phyloP scores from a whole-genome alignment of 768 basidiomycete genomes.

The Symmetrospora coprosmae region DNA sequence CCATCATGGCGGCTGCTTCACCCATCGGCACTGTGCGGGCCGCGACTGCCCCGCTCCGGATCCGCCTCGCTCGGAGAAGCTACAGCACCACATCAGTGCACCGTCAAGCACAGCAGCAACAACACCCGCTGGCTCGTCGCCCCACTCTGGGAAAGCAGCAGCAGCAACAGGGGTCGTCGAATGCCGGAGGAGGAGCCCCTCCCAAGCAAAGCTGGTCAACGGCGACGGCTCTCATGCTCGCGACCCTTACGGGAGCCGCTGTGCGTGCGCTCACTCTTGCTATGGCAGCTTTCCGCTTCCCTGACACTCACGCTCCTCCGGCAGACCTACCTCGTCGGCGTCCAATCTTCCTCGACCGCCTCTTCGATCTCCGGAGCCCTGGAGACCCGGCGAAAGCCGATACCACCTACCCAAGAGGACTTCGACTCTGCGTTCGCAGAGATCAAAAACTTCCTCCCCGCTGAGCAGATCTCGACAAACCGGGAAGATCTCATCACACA shows the following conservation, averaged over 20 bases:
- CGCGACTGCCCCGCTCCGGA: too few relatives aligned
- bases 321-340: conserved; percentile 16
- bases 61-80: too few relatives aligned
- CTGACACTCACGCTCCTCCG: background rate
- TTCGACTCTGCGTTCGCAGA: conserved; percentile 25
- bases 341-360: background rate
- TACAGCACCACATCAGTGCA: too few relatives aligned
- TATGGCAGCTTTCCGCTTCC: background rate
- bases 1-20: too few relatives aligned
- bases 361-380: background rate
- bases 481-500: conserved; percentile 25
- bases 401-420: conserved; percentile 21
- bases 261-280: background rate
- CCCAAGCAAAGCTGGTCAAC: conserved; percentile 13
- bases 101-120: too few relatives aligned
- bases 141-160: too few relatives aligned
- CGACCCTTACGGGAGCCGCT: conserved; percentile 14
- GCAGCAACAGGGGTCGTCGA: too few relatives aligned
- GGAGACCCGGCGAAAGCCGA: background rate
- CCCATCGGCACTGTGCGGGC: too few relatives aligned
- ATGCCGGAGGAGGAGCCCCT: too few relatives aligned
- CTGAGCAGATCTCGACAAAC: conserved; percentile 24
- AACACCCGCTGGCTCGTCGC: too few relatives aligned
- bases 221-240: conserved; percentile 9
- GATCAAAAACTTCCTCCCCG: conserved; percentile 23